Evolutionary conservation across 306 rosid species (phyloP), one percentile per base, ranked within the genome.

Genomic region (Lathyrus sativus): DNA sequence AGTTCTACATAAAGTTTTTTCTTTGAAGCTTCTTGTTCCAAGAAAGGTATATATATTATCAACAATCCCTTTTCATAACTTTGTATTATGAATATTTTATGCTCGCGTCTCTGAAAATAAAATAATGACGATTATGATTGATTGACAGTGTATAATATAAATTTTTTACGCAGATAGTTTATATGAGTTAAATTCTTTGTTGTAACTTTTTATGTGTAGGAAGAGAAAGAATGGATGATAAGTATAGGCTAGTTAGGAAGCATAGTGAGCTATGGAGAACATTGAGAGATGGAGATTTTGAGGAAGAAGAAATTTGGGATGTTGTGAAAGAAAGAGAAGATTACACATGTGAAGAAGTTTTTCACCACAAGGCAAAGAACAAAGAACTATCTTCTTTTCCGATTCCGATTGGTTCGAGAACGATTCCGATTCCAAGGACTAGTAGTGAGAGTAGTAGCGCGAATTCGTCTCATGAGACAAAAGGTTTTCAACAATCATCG

Each of bases 241-340:
- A 75, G n/a, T 66, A 79, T 63, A 71, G 74, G n/a, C 49, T 86
- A 49, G 33, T 24, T 33, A 85, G 87, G 81, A 89, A 85, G 68
- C 72, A 58, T 43, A 89, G 86, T 79, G 90, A 79, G 12, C 73
- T 85, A 64, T 92, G 98, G 98, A 86, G 91, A 80, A 83, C 90
- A 3, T 73, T 89, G 18, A 89, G 88, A 76, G 90, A 92, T 72
- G 98, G 85, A 57, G 98, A 92, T 26, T 89, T 87, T 65, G 92
- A 92, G 78, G 98, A 92, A 67, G 87, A 78, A 53, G 96, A 89
- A 28, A 85, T 89, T 63, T 92, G 98, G 98, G 74, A 62, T 49
- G 85, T 80, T 71, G 38, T 87, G 24, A 83, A 81, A 42, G 91
- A 87, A 4, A 78, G 75, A 55, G 63, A 74, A 35, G 68, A 65